Evolutionary conservation across 2,329 filamentous ascomycete species (phyloP).

Genomic region (Claviceps lovelessii): DNA sequence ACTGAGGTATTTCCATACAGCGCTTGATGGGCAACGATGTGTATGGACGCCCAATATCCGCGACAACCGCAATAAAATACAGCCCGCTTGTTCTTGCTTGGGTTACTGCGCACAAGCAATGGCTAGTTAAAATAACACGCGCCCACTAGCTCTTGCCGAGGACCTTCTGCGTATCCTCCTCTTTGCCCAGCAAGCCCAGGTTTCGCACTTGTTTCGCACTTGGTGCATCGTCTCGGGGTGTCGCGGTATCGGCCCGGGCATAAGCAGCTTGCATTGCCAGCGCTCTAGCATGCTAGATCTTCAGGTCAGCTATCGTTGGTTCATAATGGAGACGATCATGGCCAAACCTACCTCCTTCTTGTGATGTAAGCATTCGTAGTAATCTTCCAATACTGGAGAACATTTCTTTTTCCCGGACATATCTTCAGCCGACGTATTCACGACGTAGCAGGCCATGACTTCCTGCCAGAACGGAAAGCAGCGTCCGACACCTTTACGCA

Average conservation of each 20-base stretch:
- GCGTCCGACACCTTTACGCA: conserved; percentile 44
- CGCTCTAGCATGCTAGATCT: conserved; percentile 57
- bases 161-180: conserved; percentile 60
- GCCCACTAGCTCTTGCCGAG: conserved; percentile 21
- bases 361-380: conserved; percentile 98
- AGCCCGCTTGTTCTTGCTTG: background rate
- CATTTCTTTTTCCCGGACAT: conserved; percentile 79
- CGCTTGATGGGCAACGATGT: background rate
- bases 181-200: conserved; percentile 68
- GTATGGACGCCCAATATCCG: background rate
- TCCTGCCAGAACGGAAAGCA: conserved; percentile 99
- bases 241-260: conserved; percentile 61
- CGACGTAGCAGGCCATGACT: conserved; percentile 92
- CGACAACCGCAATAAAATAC: background rate
- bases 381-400: conserved; percentile 73
- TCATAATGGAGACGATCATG: background rate
- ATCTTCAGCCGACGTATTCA: conserved; percentile 73
- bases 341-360: conserved; percentile 73
- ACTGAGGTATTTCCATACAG: background rate
- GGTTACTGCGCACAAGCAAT: background rate
- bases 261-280: conserved; percentile 70
- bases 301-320: conserved; percentile 7
- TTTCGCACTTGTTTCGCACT: conserved; percentile 78
- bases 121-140: background rate
- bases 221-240: conserved; percentile 65